Percentiles rank a stretch among this genome's conserved stretches.
Evolutionary conservation across 164 flowering plant species (phyloP).

Genomic region (Macadamia integrifolia): DNA sequence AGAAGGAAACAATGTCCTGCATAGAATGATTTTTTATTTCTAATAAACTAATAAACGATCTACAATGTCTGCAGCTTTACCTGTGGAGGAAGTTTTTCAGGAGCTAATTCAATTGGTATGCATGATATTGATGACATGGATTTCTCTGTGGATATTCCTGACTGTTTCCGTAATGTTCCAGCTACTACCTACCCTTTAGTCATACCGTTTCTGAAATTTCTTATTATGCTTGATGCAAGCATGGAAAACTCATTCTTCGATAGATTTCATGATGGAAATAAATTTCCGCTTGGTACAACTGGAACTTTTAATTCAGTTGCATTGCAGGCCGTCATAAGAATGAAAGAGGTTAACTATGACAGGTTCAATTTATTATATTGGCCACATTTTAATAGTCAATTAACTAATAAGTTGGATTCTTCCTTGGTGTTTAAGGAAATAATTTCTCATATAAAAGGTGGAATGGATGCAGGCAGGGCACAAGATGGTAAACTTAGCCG

Average conservation of each 20-base stretch:
- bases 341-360: constrained; percentile 54
- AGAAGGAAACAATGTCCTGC: too few species aligned
- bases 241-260: constrained; percentile 53
- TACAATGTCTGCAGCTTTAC: constrained; percentile 32
- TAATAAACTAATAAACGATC: too few species aligned
- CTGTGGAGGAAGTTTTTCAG: constrained; percentile 21
- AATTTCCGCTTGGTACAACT: constrained; percentile 11
- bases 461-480: constrained; percentile 23
- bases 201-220: constrained; percentile 60
- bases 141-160: constrained; percentile 49
- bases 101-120: constrained; percentile 20
- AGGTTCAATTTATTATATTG: constrained; percentile 52
- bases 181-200: constrained; percentile 53
- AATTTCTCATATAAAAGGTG: constrained; percentile 74
- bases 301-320: constrained; percentile 34
- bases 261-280: constrained; percentile 32
- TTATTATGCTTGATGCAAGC: constrained; percentile 79
- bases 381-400: constrained; percentile 59
- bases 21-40: too few species aligned
- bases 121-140: constrained; percentile 29
- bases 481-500: constrained; percentile 32
- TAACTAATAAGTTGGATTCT: constrained; percentile 52
- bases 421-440: constrained; percentile 70
- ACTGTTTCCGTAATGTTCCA: constrained; percentile 45
- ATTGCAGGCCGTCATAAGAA: constrained; percentile 36